A percentile compares a stretch with the other conserved stretches of the same genome.
Evolutionary conservation across 192 early-diverging fungal genomes (phyloP).

Genomic region (Coemansia sp.): DNA sequence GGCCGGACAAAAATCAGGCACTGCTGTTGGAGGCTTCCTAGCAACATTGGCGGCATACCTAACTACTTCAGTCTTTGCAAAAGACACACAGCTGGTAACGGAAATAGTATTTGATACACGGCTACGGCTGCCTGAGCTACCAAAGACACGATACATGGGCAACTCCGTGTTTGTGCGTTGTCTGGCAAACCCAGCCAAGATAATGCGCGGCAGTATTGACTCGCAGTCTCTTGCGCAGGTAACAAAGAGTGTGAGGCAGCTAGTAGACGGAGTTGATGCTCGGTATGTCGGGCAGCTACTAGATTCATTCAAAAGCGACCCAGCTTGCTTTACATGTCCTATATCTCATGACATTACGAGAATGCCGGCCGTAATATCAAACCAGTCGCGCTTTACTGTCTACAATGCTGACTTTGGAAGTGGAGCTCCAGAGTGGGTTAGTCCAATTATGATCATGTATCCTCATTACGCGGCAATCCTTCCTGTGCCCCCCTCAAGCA

Average conservation of each 20-base stretch:
- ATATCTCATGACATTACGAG: not conserved
- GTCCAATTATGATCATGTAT: not conserved
- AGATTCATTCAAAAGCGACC: not conserved
- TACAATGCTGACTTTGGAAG: constrained; percentile 13
- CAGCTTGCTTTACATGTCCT: not conserved
- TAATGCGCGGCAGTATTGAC: too few species aligned
- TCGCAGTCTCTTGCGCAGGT: not conserved
- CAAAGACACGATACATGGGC: not conserved
- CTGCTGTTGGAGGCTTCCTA: not conserved
- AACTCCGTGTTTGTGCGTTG: not conserved
- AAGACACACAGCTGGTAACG: not conserved
- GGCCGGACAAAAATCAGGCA: not conserved
- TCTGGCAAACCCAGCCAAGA: too few species aligned
- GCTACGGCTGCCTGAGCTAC: not conserved
- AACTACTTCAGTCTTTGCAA: not conserved
- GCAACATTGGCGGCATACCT: not conserved
- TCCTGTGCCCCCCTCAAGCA: not conserved
- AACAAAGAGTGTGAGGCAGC: not conserved
- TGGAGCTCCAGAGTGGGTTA: constrained; percentile 3
- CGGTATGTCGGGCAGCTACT: constrained; percentile 7
- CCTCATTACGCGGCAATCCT: constrained; percentile 10
- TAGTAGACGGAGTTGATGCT: not conserved
- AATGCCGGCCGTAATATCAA: not conserved
- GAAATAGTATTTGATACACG: not conserved
- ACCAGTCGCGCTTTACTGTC: constrained; percentile 3